Base-by-base conservation (phyloP, 306 rosid genomes). In the Prunus mume region DNA sequence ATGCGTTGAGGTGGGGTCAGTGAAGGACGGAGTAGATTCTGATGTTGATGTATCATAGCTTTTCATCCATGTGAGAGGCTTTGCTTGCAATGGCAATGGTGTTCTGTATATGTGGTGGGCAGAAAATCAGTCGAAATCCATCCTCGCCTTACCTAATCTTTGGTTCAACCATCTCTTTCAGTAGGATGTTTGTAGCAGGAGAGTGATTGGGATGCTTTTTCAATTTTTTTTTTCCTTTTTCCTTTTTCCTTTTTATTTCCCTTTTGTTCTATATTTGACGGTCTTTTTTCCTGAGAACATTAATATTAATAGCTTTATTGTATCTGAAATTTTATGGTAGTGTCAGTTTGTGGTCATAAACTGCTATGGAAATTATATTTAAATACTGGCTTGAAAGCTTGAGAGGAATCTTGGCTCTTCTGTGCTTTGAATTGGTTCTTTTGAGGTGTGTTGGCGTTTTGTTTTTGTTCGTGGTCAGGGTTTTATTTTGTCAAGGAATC, bases 151-250 rank as follows among this genome's bases (percentile, higher is more conserved):
- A 69, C 70, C 45, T 71, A 60, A 80, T 82, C 87, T 64, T 69
- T 80, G 87, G 77, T 85, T 86, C 90, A 77, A 83, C 90, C 77
- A 69, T 90, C 85, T 79, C 68, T 45, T 69, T 75, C 77, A 78
- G 87, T 84, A 87, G 95, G 89, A 69, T 81, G 89, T 76, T 78
- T 79, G 92, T 89, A 89, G 89, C 78, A 73, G 90, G 85, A 85
- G 91, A 87, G 89, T 93, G 90, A 80, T 85, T 87, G 88, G 85
- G 85, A 52, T 87, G 83, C 76, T 77, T 78, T 84, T 87, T 76
- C 70, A 24, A 24, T 24, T 24, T 60, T 41, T 58, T 34, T 62
- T 41, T 22, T 30, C 17, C 1, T 41, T 63, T 1, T 28, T 62
- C 12, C 1, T 38, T 30, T 62, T 22, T 24, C 6, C 41, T 6